phyloP scores from a whole-genome alignment of 1,139 yeast genomes.

The Geotrichum reessii region DNA sequence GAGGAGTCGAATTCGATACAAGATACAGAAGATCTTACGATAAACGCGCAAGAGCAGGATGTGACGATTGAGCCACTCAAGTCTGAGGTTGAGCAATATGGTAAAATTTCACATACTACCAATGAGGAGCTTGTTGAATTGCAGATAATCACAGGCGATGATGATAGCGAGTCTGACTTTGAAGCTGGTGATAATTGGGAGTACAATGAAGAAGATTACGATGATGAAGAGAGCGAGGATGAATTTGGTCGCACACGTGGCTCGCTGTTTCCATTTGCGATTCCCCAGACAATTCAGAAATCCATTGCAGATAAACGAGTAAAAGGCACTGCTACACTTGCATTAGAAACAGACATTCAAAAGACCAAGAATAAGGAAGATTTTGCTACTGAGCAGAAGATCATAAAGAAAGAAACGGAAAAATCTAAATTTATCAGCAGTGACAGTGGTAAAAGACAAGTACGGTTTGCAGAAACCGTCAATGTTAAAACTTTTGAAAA shows the following conservation, averaged over 20 bases:
- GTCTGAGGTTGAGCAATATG: neutral
- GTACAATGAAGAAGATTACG: conserved; percentile 33
- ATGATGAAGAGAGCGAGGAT: conserved; percentile 37
- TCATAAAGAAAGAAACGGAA: neutral
- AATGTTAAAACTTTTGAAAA: conserved; percentile 35
- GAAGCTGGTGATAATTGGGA: conserved; percentile 34
- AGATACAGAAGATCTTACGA: neutral
- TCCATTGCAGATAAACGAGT: conserved; percentile 11
- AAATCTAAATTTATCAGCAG: neutral
- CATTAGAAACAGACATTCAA: neutral
- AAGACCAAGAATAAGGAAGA: neutral
- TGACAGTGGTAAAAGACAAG: conserved; percentile 23
- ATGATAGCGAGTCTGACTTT: conserved; percentile 41
- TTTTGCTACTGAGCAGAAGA: neutral
- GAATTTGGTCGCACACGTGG: conserved; percentile 39
- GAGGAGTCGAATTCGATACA: neutral
- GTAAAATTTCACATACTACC: neutral
- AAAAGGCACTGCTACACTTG: neutral
- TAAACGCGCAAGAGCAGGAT: neutral
- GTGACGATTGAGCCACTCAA: neutral
- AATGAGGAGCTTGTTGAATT: conserved; percentile 45
- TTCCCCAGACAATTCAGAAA: conserved; percentile 12
- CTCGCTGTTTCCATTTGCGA: conserved; percentile 32
- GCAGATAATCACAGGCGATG: conserved; percentile 50
- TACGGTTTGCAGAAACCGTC: conserved; percentile 33